phyloP scores from a whole-genome alignment of 1,284 basidiomycete genomes.

The Ganoderma lingzhi region DNA sequence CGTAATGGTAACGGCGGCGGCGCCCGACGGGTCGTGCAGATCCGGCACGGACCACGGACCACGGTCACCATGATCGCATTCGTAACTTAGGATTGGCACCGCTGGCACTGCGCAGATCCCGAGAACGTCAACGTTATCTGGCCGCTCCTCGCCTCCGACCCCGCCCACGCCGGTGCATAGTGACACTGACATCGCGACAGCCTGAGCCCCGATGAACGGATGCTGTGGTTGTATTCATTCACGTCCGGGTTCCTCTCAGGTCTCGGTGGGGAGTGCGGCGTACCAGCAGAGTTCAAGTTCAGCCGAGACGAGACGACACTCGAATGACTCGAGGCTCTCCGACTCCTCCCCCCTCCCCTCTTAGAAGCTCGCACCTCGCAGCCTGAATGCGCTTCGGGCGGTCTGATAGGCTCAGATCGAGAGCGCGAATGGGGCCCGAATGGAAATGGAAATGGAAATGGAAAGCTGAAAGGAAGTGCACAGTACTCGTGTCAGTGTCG shows the following conservation, averaged over 20 bases:
- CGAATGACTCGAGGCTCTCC: background rate
- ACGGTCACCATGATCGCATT: background rate
- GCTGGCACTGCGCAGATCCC: background rate
- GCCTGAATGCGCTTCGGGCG: background rate
- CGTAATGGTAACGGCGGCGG: background rate
- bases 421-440: background rate
- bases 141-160: background rate
- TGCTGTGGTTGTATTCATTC: background rate
- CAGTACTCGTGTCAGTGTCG: background rate
- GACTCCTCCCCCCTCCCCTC: background rate
- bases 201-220: background rate
- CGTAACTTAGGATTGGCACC: background rate
- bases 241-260: background rate
- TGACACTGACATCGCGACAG: background rate
- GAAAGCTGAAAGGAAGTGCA: background rate
- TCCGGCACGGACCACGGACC: background rate
- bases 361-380: background rate
- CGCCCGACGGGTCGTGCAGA: background rate
- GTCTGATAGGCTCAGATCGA: background rate
- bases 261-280: background rate
- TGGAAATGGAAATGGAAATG: background rate
- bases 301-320: background rate
- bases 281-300: background rate
- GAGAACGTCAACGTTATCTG: background rate
- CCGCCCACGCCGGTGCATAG: background rate